Conservation (phyloP, 768 basidiomycete genomes). For the Tephrocybe sp. region DNA sequence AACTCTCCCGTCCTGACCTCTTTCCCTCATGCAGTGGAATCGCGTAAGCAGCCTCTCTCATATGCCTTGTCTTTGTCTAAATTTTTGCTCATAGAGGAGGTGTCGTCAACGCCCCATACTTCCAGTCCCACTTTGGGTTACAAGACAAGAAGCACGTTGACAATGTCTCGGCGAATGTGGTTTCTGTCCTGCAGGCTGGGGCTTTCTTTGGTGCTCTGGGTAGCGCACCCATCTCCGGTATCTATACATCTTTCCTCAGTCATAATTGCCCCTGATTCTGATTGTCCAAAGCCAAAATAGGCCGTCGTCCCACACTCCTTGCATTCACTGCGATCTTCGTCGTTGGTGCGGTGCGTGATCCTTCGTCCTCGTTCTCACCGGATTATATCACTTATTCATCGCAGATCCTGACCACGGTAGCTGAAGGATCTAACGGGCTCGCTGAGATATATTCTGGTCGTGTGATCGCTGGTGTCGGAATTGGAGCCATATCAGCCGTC, state of each 20-base stretch:
- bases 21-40: too few species aligned
- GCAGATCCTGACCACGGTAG: conserved; percentile 74
- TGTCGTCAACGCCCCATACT: conserved; percentile 39
- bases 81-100: conserved; percentile 18
- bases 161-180: conserved; percentile 73
- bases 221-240: conserved; percentile 69
- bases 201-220: conserved; percentile 85
- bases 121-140: conserved; percentile 62
- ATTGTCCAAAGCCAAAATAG: conserved; percentile 52
- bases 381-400: background rate
- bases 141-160: conserved; percentile 35
- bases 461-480: conserved; percentile 75
- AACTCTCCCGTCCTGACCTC: too few species aligned
- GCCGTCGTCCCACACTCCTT: conserved; percentile 64
- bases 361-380: background rate
- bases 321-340: conserved; percentile 61
- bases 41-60: too few species aligned
- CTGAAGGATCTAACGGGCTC: conserved; percentile 56
- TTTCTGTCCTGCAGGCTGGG: conserved; percentile 84
- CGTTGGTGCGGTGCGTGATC: conserved; percentile 61
- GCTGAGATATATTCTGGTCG: conserved; percentile 78
- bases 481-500: conserved; percentile 79
- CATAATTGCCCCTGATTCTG: too few species aligned
- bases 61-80: too few species aligned
- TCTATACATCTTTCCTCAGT: background rate